Conservation (phyloP, 495 filamentous ascomycete species). For the Talaromyces ruber region DNA sequence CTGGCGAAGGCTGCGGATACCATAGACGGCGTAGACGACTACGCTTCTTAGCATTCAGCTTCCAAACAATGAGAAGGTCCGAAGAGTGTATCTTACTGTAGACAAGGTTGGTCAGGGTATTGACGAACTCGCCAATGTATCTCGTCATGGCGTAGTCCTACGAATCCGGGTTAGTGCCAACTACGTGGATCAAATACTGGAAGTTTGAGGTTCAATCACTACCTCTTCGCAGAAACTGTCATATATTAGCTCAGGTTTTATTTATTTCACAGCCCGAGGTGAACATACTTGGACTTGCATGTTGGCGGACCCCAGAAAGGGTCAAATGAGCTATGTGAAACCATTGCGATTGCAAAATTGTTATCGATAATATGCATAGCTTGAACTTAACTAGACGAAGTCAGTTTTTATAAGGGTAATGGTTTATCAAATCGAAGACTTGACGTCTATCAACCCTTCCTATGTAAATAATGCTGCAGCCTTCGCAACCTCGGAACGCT, state of each 20-base stretch:
- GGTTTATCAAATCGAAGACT: neutral
- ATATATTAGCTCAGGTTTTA: neutral
- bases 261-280: neutral
- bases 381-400: neutral
- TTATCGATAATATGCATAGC: too few species aligned
- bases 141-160: constrained; percentile 45
- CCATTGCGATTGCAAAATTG: neutral
- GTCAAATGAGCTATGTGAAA: neutral
- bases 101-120: constrained; percentile 41
- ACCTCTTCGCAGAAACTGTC: neutral
- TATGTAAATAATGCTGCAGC: neutral
- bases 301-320: neutral
- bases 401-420: neutral
- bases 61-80: neutral
- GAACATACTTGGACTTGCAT: neutral
- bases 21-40: neutral
- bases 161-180: neutral
- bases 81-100: neutral
- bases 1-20: neutral
- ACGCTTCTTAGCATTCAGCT: neutral
- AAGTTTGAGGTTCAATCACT: neutral
- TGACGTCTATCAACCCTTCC: neutral
- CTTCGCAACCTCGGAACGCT: neutral
- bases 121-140: constrained; percentile 51
- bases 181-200: neutral